These are phyloP conservation scores for Durusdinium trenchii DNA, from an alignment of 73 alveolate genomes.

Conservation along the genomic window DNA sequence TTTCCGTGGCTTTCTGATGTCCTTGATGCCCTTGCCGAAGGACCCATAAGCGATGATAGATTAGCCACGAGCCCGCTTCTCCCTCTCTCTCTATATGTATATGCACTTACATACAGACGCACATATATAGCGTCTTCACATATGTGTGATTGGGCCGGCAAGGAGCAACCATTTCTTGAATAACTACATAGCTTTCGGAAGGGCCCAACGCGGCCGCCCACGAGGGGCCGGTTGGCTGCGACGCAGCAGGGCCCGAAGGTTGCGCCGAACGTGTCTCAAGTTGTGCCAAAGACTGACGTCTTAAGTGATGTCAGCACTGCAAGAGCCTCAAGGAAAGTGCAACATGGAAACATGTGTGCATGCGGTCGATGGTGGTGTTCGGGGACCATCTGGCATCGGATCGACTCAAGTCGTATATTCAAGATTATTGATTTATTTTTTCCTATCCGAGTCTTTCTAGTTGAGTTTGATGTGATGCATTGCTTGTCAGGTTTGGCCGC, in stretches of 20 bases:
- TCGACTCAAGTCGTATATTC: neutral
- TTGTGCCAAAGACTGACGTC: too few species aligned
- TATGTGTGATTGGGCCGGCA: neutral
- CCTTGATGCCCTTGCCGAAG: conserved; percentile 69
- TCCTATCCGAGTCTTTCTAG: neutral
- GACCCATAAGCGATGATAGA: neutral
- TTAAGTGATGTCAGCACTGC: neutral
- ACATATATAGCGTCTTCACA: neutral
- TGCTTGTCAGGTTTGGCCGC: conserved; percentile 68
- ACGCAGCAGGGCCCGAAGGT: too few species aligned
- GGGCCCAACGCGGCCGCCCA: neutral
- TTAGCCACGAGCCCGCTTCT: neutral
- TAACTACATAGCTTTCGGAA: neutral
- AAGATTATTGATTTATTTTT: neutral
- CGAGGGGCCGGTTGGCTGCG: neutral
- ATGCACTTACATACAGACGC: neutral
- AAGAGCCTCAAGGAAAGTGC: neutral
- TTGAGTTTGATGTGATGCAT: neutral
- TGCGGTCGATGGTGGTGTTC: neutral
- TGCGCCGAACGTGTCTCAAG: too few species aligned
- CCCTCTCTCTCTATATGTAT: neutral
- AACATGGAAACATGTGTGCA: too few species aligned
- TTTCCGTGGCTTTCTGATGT: conserved; percentile 65
- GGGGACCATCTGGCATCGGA: too few species aligned
- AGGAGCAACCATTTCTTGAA: neutral